Base-by-base conservation (phyloP, 768 basidiomycete species). In the Amanita thiersii region DNA sequence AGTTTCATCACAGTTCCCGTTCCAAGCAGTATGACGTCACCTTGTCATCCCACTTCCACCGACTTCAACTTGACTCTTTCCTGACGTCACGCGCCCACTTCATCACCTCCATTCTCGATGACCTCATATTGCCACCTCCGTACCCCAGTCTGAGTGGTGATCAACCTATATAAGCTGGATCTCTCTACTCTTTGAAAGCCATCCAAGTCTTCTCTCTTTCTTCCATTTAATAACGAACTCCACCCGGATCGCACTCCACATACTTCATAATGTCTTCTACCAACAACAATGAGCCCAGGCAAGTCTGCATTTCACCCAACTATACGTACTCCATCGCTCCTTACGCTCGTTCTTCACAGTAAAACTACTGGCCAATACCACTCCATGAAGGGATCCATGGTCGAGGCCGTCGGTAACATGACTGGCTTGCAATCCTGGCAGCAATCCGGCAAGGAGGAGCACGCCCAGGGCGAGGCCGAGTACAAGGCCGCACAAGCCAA, bases 361-460 rank as follows among this genome's bases (percentile, higher is more conserved):
- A 70, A 69, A 52, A 56, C 60, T 47, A 48, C 60, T 18, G 70
- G 70, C 45, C 66, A 69, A 54, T 57, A 50, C 50, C 68, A 72
- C 51, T 68, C 68, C 2, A 39, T 52, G 15, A 71, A 70, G 53
- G 72, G 70, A 15, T 62, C 48, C 24, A 45, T 56, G 15, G 64
- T 65, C 28, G 63, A 65, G 45, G 45, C 57, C 32, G 37, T 75
- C 46, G 75, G 75, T 17, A 71, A 73, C 49, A 12, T 65, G 7
- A 74, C 73, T 7, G 73, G 73, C 9, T 56, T 66, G 5, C 51
- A 51, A 2, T 57, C 67, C 2, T 74, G 70, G 74, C 54, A 64
- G 39, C 50, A 62, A 15, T 65, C 66, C 4, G 76, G 76, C n/a
- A 65, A 69, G 52, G 47, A 71, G 45, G 73, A 77, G 53, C 77